Conservation (phyloP, 2,329 filamentous ascomycete species). For the Penicillium sp. region DNA sequence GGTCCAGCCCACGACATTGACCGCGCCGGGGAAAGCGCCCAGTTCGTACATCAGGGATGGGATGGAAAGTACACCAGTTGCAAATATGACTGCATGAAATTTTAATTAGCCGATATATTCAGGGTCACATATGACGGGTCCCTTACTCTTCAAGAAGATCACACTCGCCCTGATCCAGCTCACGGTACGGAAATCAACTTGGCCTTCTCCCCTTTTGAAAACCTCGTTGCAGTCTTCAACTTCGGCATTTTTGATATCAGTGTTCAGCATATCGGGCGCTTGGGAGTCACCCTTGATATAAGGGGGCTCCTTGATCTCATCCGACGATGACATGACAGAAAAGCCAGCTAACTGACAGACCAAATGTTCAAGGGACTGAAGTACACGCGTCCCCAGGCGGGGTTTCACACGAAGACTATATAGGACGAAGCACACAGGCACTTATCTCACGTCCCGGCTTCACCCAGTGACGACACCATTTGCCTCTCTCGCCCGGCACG, state of each 20-base stretch:
- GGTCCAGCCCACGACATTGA: conserved; percentile 50
- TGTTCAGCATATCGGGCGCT: neutral
- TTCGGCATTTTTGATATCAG: conserved; percentile 13
- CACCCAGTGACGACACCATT: conserved; percentile 2
- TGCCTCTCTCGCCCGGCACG: neutral
- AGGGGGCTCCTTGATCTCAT: conserved; percentile 17
- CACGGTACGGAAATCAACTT: conserved; percentile 55
- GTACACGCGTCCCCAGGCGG: neutral
- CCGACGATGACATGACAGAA: conserved; percentile 7
- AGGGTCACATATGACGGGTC: neutral
- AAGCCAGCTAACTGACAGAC: neutral
- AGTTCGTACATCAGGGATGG: conserved; percentile 49
- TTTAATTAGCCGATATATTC: neutral
- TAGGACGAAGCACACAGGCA: neutral
- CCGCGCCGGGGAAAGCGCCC: conserved; percentile 48
- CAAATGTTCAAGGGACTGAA: neutral
- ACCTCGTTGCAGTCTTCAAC: conserved; percentile 41
- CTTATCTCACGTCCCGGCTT: conserved; percentile 7
- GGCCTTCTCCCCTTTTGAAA: conserved; percentile 49
- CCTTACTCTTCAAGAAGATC: conserved; percentile 52
- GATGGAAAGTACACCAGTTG: conserved; percentile 51
- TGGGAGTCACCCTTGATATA: conserved; percentile 1
- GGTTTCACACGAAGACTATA: neutral
- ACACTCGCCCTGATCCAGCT: conserved; percentile 53
- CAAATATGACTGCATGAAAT: conserved; percentile 27